A percentile compares a stretch with the other conserved stretches of the same genome.
Conservation (phyloP, 75 land plant genomes). For the Isoetes taiwanensis region DNA sequence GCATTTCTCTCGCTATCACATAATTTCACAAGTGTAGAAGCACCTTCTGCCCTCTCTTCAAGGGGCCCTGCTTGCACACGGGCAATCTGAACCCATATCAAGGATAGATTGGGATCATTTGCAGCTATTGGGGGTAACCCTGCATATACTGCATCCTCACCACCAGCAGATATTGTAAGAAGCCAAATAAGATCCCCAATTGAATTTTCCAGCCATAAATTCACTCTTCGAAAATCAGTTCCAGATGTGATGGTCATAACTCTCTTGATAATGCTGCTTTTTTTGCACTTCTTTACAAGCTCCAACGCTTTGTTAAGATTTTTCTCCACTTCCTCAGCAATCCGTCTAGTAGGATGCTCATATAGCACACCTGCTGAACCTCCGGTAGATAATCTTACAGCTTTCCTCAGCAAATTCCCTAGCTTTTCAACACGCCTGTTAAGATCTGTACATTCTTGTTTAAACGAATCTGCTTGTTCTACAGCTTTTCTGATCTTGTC, state of each 20-base stretch:
- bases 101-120: constrained; percentile 59
- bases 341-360: constrained; percentile 56
- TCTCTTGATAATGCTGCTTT: constrained; percentile 34
- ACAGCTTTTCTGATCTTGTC: constrained; percentile 36
- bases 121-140: constrained; percentile 69
- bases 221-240: constrained; percentile 45
- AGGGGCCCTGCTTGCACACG: constrained; percentile 15
- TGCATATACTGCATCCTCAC: constrained; percentile 15
- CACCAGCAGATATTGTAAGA: constrained; percentile 36
- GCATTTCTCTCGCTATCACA: constrained; percentile 55
- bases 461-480: constrained; percentile 43
- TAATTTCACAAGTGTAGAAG: constrained; percentile 32
- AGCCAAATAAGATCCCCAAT: constrained; percentile 57
- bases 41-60: constrained; percentile 47
- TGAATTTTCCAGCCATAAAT: constrained; percentile 34
- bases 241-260: constrained; percentile 40
- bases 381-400: constrained; percentile 15
- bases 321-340: constrained; percentile 34
- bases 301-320: constrained; percentile 40
- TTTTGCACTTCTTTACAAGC: constrained; percentile 45
- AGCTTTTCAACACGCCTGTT: constrained; percentile 31
- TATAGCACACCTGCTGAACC: constrained; percentile 25
- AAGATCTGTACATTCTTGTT: constrained; percentile 49
- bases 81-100: constrained; percentile 54
- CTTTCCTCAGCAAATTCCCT: constrained; percentile 28